Percentiles rank a stretch among this genome's conserved stretches.
These are phyloP conservation scores for Helotiales sp. DNA, from an alignment of 2,329 filamentous ascomycete species.

Conservation along the genomic window DNA sequence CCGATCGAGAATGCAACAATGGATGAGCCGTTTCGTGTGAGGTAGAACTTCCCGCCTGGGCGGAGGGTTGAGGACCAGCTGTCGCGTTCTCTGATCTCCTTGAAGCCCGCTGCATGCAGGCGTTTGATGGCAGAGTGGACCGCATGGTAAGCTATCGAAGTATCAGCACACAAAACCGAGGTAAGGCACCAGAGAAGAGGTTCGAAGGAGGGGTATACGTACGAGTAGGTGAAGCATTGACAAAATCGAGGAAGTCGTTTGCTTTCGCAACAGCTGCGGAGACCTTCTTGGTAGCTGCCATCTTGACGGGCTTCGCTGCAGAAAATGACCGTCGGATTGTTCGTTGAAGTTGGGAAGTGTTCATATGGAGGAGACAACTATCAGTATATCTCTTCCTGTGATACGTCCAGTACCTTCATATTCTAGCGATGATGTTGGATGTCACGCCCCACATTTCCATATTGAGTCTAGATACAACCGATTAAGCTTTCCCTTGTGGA, in stretches of 20 bases:
- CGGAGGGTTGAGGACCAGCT: slow-evolving; percentile 80
- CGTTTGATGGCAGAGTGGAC: slow-evolving; percentile 78
- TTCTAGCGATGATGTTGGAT: neutral
- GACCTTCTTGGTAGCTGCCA: slow-evolving; percentile 32
- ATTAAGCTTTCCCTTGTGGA: neutral
- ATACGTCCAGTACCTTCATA: neutral
- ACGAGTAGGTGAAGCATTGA: slow-evolving; percentile 95
- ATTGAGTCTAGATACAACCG: neutral
- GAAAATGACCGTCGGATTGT: slow-evolving; percentile 19
- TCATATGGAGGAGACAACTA: neutral
- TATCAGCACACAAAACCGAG: slow-evolving; percentile 4
- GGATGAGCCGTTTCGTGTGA: slow-evolving; percentile 91
- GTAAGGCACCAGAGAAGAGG: neutral
- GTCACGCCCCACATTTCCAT: neutral
- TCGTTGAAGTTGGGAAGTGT: neutral
- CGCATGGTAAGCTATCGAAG: slow-evolving; percentile 83
- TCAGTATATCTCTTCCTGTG: neutral
- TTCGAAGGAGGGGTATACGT: slow-evolving; percentile 45
- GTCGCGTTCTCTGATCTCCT: slow-evolving; percentile 86
- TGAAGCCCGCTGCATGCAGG: slow-evolving; percentile 83
- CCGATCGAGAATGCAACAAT: slow-evolving; percentile 93
- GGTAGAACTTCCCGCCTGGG: slow-evolving; percentile 93
- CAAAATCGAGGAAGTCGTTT: slow-evolving; percentile 84
- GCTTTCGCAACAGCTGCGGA: slow-evolving; percentile 42
- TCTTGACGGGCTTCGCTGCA: slow-evolving; percentile 25